These are phyloP conservation scores for Trichoderma hamatum DNA, from an alignment of 2,329 filamentous ascomycete species.

Conservation along the genomic window DNA sequence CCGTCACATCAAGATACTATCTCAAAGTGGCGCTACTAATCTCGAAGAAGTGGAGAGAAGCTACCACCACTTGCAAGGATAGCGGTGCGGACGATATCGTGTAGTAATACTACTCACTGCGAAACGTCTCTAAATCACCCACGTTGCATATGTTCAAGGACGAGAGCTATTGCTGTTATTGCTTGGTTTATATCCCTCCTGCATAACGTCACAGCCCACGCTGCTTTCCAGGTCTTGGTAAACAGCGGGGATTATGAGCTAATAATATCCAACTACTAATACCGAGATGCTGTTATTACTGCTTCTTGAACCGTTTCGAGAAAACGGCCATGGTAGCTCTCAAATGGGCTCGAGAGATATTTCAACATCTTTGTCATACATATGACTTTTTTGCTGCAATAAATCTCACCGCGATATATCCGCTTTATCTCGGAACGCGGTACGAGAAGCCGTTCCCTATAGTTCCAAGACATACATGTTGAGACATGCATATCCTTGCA, in stretches of 20 bases:
- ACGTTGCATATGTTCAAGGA: background rate
- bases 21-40: background rate
- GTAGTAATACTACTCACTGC: background rate
- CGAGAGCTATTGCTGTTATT: background rate
- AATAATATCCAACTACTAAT: background rate
- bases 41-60: background rate
- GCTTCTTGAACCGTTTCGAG: background rate
- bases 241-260: background rate
- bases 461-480: background rate
- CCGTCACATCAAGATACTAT: background rate
- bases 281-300: background rate
- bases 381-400: background rate
- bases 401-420: background rate
- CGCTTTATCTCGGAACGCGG: background rate
- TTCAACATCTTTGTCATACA: background rate
- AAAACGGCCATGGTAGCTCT: background rate
- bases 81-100: background rate
- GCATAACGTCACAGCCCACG: background rate
- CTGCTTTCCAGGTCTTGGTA: background rate
- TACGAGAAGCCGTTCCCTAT: background rate
- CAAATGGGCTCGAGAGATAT: background rate
- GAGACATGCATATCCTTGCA: conserved; percentile 1
- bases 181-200: background rate
- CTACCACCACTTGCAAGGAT: background rate
- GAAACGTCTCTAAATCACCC: background rate